Evolutionary conservation across 1,139 yeast species (phyloP).

Genomic region (Kurtzmaniella natalensis): DNA sequence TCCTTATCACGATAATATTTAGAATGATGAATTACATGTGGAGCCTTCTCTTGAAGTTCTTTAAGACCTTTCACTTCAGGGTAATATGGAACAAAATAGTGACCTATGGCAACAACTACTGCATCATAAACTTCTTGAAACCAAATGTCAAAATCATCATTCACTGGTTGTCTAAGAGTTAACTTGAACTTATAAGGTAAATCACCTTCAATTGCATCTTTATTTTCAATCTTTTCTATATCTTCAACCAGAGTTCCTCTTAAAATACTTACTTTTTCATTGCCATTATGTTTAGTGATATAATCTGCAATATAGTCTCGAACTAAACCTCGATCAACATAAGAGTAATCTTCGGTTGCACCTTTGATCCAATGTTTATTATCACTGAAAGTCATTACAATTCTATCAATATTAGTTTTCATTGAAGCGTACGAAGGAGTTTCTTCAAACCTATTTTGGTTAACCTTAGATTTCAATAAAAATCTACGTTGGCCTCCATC

Average conservation of each 20-base stretch:
- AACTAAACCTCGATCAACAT: conserved; percentile 25
- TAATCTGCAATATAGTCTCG: conserved; percentile 31
- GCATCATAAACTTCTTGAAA: conserved; percentile 24
- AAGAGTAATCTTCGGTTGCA: conserved; percentile 14
- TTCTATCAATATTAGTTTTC: conserved; percentile 39
- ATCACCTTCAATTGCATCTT: conserved; percentile 7
- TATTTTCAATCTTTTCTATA: conserved; percentile 20
- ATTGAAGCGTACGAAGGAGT: conserved; percentile 38
- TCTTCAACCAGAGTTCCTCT: conserved; percentile 35
- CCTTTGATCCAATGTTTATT: conserved; percentile 24
- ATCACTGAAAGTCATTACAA: conserved; percentile 44
- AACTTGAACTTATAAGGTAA: conserved; percentile 24
- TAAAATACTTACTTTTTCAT: conserved; percentile 19
- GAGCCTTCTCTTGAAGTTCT: conserved; percentile 23
- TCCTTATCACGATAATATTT: conserved; percentile 31
- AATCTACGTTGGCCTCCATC: conserved; percentile 3
- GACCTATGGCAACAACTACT: conserved; percentile 28
- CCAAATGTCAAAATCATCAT: conserved; percentile 19
- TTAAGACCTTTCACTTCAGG: conserved; percentile 37
- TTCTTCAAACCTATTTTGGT: conserved; percentile 23
- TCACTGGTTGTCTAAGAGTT: conserved; percentile 24
- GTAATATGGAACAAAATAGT: conserved; percentile 30
- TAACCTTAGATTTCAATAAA: conserved; percentile 9
- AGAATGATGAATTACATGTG: conserved; percentile 33
- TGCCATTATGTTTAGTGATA: conserved; percentile 19